These are phyloP conservation scores for Flaveria brownii DNA, from an alignment of 129 eudicot species.

Conservation along the genomic window DNA sequence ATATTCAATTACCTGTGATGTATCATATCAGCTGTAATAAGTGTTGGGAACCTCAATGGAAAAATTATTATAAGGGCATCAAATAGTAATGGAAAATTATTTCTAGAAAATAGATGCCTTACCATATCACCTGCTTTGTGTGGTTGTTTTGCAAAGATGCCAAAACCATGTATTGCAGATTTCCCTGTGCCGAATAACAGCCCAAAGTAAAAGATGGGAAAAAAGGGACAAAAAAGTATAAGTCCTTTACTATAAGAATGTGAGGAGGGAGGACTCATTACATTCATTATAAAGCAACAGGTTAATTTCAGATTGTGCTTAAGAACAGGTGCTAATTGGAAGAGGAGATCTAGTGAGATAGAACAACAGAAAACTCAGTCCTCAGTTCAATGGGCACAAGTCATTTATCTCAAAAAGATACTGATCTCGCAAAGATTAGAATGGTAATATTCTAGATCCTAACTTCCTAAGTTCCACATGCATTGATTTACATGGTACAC, in stretches of 20 bases:
- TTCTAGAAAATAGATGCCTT: conserved; percentile 6
- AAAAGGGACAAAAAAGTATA: neutral
- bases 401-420: neutral
- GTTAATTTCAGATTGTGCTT: neutral
- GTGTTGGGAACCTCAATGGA: neutral
- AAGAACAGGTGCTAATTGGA: conserved; percentile 3
- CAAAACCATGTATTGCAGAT: conserved; percentile 95
- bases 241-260: neutral
- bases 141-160: conserved; percentile 83
- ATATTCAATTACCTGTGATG: conserved; percentile 79
- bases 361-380: neutral
- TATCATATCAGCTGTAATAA: conserved; percentile 4
- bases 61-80: neutral
- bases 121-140: conserved; percentile 99
- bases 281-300: neutral
- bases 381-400: neutral
- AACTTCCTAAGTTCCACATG: conserved; percentile 7
- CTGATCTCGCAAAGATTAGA: neutral
- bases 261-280: neutral
- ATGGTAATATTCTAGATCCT: conserved; percentile 12
- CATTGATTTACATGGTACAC: conserved; percentile 14
- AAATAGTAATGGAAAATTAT: neutral
- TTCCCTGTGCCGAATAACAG: conserved; percentile 55
- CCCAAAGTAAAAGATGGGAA: conserved; percentile 4
- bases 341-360: conserved; percentile 1